phyloP scores from a whole-genome alignment of 2,329 filamentous ascomycete genomes.

The Colletotrichum shisoi region DNA sequence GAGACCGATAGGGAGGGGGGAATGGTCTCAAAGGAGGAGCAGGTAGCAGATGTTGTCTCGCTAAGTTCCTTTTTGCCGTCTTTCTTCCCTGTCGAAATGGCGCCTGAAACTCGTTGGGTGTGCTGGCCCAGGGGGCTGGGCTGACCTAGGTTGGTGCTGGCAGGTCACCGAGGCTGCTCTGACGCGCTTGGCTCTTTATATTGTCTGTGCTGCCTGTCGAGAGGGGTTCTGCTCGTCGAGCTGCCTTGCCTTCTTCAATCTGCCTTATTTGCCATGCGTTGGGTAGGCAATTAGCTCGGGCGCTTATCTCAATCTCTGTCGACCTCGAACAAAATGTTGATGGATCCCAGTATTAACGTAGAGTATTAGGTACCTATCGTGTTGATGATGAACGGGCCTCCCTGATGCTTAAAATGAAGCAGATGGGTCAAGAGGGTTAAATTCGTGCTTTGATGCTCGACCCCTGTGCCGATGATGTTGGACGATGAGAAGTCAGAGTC shows the following conservation, averaged over 20 bases:
- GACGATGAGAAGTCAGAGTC: neutral
- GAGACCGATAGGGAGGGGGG: neutral
- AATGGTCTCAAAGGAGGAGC: constrained; percentile 30
- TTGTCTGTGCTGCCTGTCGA: constrained; percentile 23
- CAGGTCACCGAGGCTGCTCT: neutral
- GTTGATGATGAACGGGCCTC: constrained; percentile 12
- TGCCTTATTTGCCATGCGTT: constrained; percentile 6
- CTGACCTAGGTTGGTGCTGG: constrained; percentile 6
- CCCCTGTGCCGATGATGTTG: constrained; percentile 28
- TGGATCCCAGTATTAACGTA: neutral
- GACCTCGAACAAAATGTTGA: neutral
- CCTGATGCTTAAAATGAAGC: neutral
- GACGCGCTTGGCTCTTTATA: neutral
- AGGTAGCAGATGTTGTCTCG: constrained; percentile 21
- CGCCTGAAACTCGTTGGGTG: constrained; percentile 33
- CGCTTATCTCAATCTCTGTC: constrained; percentile 22
- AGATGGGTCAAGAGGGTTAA: neutral
- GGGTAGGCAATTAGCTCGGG: constrained; percentile 7
- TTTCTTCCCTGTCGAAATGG: constrained; percentile 32
- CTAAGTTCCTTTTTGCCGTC: constrained; percentile 17
- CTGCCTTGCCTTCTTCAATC: neutral
- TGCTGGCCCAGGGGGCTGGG: constrained; percentile 32
- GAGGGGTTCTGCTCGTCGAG: constrained; percentile 6
- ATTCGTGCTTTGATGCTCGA: constrained; percentile 13
- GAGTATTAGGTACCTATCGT: neutral